Evolutionary conservation across 2,329 filamentous ascomycete species (phyloP).

Genomic region (Fusarium agapanthi): DNA sequence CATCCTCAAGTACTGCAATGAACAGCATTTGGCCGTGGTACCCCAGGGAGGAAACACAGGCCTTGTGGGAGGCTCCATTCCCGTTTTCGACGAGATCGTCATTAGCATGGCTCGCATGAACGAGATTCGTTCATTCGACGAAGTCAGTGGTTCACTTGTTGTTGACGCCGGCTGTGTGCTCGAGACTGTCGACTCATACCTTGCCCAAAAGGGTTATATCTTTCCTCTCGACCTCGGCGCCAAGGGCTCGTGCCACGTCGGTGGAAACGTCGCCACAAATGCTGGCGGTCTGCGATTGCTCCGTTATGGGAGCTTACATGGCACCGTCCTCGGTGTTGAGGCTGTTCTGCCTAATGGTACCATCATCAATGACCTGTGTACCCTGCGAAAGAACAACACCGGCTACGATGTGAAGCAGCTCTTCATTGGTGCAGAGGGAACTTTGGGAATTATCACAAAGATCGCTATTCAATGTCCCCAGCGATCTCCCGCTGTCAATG

Average conservation of each 20-base stretch:
- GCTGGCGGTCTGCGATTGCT: constrained; percentile 90
- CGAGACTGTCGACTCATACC: constrained; percentile 85
- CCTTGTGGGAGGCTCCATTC: constrained; percentile 92
- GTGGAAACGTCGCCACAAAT: constrained; percentile 95
- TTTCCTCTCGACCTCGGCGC: constrained; percentile 98
- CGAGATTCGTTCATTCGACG: constrained; percentile 88
- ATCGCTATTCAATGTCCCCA: constrained; percentile 91
- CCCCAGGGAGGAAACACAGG: constrained; percentile 98
- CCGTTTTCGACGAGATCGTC: constrained; percentile 98
- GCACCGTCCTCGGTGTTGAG: constrained; percentile 90
- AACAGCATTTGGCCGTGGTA: constrained; percentile 89
- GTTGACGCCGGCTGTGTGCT: constrained; percentile 92
- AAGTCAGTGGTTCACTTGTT: constrained; percentile 89
- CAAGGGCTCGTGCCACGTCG: constrained; percentile 96
- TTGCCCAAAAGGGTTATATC: constrained; percentile 84
- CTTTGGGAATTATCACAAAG: constrained; percentile 91
- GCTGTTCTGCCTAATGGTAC: constrained; percentile 94
- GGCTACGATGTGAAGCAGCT: constrained; percentile 97
- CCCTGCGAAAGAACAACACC: constrained; percentile 96
- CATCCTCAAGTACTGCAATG: constrained; percentile 94
- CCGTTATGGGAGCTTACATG: constrained; percentile 93
- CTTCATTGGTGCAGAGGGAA: constrained; percentile 95
- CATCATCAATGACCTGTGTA: constrained; percentile 87
- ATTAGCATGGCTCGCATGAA: constrained; percentile 93
- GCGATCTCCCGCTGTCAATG: constrained; percentile 86